Conservation (phyloP, 257 asterid species). For the Nicotiana undulata region DNA sequence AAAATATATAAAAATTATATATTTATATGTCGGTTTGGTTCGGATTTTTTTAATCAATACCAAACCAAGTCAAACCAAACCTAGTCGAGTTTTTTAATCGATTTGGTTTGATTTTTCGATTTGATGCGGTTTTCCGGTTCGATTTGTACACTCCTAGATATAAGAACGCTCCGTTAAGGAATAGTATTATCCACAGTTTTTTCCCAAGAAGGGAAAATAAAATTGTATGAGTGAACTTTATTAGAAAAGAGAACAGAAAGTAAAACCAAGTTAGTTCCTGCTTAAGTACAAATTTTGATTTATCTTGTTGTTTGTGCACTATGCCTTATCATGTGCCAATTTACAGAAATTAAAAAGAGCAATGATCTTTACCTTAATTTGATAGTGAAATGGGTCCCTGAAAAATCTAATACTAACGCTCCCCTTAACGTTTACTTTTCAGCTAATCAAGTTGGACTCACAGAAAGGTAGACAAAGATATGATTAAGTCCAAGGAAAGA, state of each 20-base stretch:
- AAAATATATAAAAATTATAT: too few relatives aligned
- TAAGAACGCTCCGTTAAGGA: not conserved
- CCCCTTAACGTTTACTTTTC: slow-evolving; percentile 26
- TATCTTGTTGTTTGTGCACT: slow-evolving; percentile 53
- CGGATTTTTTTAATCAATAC: too few relatives aligned
- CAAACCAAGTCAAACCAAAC: too few relatives aligned
- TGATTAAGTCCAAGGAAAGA: slow-evolving; percentile 38
- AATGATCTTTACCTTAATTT: not conserved
- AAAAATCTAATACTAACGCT: slow-evolving; percentile 33
- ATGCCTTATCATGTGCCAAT: slow-evolving; percentile 26
- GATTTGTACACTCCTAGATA: too few relatives aligned
- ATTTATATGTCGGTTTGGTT: too few relatives aligned
- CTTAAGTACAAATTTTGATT: slow-evolving; percentile 28
- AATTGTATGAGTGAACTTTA: slow-evolving; percentile 10
- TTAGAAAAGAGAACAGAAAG: slow-evolving; percentile 13
- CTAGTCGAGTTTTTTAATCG: too few relatives aligned
- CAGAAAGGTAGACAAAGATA: slow-evolving; percentile 24
- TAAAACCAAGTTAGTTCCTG: slow-evolving; percentile 14
- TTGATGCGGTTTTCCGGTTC: too few relatives aligned
- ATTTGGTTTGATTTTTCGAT: too few relatives aligned
- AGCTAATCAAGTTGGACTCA: slow-evolving; percentile 28
- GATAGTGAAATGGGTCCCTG: not conserved
- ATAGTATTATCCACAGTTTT: not conserved
- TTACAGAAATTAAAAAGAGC: slow-evolving; percentile 5
- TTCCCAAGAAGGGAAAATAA: not conserved